phyloP scores from a whole-genome alignment of 2,329 filamentous ascomycete genomes.

The Neonectria neomacrospora region DNA sequence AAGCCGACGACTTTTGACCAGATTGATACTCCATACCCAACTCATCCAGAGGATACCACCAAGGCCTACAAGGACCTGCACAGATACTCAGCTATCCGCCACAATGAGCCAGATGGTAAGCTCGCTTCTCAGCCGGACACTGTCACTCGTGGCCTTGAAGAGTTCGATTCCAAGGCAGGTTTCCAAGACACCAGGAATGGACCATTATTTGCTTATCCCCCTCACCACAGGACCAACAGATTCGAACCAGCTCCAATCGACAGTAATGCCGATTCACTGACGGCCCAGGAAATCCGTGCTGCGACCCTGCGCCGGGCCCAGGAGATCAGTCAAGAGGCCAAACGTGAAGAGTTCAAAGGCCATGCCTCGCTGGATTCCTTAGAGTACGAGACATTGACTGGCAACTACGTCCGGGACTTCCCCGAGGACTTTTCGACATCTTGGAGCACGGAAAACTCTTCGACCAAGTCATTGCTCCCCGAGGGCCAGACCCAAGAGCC shows the following conservation, averaged over 20 bases:
- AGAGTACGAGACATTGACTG: conserved; percentile 50
- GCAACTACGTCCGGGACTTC: conserved; percentile 63
- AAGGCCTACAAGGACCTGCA: conserved; percentile 56
- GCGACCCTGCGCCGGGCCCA: conserved; percentile 45
- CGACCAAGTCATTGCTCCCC: conserved; percentile 43
- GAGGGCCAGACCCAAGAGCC: conserved; percentile 20
- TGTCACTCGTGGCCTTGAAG: conserved; percentile 50
- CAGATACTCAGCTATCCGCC: conserved; percentile 51
- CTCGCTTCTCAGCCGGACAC: conserved; percentile 45
- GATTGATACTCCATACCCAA: conserved; percentile 40
- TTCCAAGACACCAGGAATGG: conserved; percentile 37
- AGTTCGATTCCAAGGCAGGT: conserved; percentile 52
- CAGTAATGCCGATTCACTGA: conserved; percentile 39
- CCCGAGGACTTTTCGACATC: conserved; percentile 61
- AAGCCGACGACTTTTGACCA: conserved; percentile 46
- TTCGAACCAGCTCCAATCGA: conserved; percentile 33
- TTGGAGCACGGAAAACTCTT: conserved; percentile 51
- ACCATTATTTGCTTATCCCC: conserved; percentile 42
- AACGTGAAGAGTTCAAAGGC: conserved; percentile 26
- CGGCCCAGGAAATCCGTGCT: conserved; percentile 48
- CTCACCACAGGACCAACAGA: conserved; percentile 33
- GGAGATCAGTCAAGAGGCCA: conserved; percentile 33
- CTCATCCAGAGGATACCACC: conserved; percentile 50
- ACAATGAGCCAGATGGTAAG: conserved; percentile 51
- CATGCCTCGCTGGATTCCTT: conserved; percentile 18